Evolutionary conservation across 2,329 filamentous ascomycete species (phyloP), one percentile per base, ranked within the genome.

Genomic region (Trichoderma sp.): DNA sequence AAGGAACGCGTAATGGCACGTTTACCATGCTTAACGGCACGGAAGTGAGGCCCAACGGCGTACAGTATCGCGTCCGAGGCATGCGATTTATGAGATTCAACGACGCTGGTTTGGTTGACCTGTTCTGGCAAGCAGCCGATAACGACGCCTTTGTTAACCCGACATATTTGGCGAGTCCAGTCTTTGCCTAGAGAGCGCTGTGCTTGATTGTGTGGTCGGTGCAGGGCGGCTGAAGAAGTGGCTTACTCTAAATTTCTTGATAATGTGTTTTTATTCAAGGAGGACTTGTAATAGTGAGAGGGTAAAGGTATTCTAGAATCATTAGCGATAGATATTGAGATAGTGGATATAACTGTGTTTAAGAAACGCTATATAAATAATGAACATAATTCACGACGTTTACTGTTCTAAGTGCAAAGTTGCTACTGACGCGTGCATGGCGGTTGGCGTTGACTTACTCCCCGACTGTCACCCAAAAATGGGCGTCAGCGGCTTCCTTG

Each of bases 21-120:
- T 65, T 65, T 26, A 55, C 61, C 2, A 55, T 65, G 61, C 32
- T 65, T 0, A 65, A 65, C 21, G 61, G 61, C 11, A 65, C 61
- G 24, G 11, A 39, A 30, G 18, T 65, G 8, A 24, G 34, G 2
- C 61, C 61, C 0, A 65, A 65, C 4, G 32, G 61, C 21, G 13
- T 13, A 16, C 61, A 65, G 4, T 65, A 65, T 24, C 61, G 61
- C 26, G 16, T 18, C 1, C 32, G 51, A 30, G 61, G 61, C 4
- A 65, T 65, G 61, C 49, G 32, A 26, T 65, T 65, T 10, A 55
- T 65, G 49, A 65, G 61, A 43, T 65, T 65, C 18, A 65, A 65
- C 18, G 30, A 65, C 14, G 61, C 54, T 18, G 61, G 61, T 4
- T 18, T 55, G 24, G 51, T 65, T 55, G 61, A 65, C 54, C 24